phyloP scores from a whole-genome alignment of 2,329 filamentous ascomycete species.

The Alternaria sp. region DNA sequence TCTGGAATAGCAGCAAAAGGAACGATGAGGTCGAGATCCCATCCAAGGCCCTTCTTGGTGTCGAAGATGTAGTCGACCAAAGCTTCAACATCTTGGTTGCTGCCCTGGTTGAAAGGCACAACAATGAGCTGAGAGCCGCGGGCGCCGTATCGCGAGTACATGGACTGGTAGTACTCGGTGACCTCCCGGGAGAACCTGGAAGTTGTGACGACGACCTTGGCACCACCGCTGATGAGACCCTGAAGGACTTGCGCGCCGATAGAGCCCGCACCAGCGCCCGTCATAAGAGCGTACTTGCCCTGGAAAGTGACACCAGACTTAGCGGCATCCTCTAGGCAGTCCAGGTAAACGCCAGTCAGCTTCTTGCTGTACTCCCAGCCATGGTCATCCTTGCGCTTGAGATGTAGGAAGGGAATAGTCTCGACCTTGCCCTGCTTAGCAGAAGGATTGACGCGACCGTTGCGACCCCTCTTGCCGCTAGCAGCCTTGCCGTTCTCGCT shows the following conservation, averaged over 20 bases:
- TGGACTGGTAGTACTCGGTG: slow-evolving; percentile 98
- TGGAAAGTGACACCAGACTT: slow-evolving; percentile 87
- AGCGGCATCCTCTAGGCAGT: slow-evolving; percentile 88
- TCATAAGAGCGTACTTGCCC: slow-evolving; percentile 97
- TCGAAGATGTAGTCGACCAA: slow-evolving; percentile 97
- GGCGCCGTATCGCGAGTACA: slow-evolving; percentile 94
- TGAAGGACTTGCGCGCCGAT: slow-evolving; percentile 97
- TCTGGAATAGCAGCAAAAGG: slow-evolving; percentile 98
- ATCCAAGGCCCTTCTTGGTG: slow-evolving; percentile 91
- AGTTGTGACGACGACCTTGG: slow-evolving; percentile 95
- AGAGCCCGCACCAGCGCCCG: slow-evolving; percentile 94
- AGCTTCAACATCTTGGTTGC: slow-evolving; percentile 96
- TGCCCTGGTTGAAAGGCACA: slow-evolving; percentile 98
- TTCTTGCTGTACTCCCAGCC: slow-evolving; percentile 99
- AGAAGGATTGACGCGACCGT: slow-evolving; percentile 58
- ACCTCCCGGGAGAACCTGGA: slow-evolving; percentile 96
- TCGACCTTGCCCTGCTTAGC: slow-evolving; percentile 87
- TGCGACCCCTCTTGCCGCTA: slow-evolving; percentile 64
- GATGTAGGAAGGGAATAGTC: slow-evolving; percentile 95
- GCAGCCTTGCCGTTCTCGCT: slow-evolving; percentile 76
- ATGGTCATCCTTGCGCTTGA: slow-evolving; percentile 91
- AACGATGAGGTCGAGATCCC: slow-evolving; percentile 95
- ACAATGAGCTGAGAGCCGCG: slow-evolving; percentile 96
- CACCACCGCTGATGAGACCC: slow-evolving; percentile 93
- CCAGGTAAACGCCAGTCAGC: slow-evolving; percentile 89